Conservation (phyloP, 495 filamentous ascomycete species). For the Hypomontagnella monticulosa region DNA sequence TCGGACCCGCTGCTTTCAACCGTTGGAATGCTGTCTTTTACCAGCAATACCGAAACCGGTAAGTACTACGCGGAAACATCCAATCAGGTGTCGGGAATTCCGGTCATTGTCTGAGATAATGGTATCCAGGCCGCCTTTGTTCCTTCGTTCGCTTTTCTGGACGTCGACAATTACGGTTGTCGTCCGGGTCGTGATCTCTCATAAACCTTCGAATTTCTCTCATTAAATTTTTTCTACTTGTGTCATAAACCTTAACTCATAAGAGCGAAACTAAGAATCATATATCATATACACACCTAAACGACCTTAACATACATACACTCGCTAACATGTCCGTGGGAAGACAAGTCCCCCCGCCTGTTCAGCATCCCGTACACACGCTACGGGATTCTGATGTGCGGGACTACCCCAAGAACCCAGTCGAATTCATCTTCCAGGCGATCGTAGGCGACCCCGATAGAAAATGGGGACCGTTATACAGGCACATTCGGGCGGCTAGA, state of each 20-base stretch:
- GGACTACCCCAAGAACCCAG: conserved; percentile 13
- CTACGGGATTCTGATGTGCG: conserved; percentile 15
- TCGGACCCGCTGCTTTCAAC: conserved; percentile 23
- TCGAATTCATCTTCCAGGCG: conserved; percentile 11
- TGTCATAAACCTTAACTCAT: not conserved
- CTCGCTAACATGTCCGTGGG: not conserved
- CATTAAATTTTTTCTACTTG: not conserved
- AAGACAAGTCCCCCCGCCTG: not conserved
- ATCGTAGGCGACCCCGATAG: conserved; percentile 20
- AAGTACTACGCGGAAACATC: conserved; percentile 42
- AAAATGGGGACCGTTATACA: conserved; percentile 38
- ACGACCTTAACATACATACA: not conserved
- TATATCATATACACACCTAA: not conserved
- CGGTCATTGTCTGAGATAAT: conserved; percentile 20
- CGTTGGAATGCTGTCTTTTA: conserved; percentile 34
- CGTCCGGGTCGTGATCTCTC: conserved; percentile 9
- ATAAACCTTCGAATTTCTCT: conserved; percentile 4
- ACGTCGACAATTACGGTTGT: conserved; percentile 1
- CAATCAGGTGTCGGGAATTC: conserved; percentile 18
- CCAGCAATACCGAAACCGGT: conserved; percentile 34
- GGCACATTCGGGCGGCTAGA: conserved; percentile 24
- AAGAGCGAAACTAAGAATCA: not conserved
- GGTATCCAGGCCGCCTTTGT: conserved; percentile 18
- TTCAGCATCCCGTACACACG: not conserved
- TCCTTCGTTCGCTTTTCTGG: conserved; percentile 6